phyloP scores from a whole-genome alignment of 2,329 filamentous ascomycete species.

The Colletotrichum tofieldiae region DNA sequence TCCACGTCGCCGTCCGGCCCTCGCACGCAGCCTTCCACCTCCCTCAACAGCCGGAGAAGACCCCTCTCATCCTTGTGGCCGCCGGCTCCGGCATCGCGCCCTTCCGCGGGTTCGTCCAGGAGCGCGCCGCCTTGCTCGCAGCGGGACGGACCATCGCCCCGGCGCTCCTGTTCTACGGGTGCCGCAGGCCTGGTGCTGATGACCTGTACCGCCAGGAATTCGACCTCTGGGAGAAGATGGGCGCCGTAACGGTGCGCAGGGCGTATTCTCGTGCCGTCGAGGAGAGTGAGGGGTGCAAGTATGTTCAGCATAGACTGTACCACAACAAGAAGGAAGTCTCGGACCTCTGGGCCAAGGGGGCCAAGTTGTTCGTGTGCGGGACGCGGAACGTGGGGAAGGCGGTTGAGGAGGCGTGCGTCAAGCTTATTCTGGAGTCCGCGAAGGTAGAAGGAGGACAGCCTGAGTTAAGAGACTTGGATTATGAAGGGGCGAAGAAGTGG shows the following conservation, averaged over 20 bases:
- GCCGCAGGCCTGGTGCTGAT: conserved; percentile 60
- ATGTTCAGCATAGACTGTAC: conserved; percentile 63
- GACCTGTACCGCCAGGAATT: conserved; percentile 62
- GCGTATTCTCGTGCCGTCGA: conserved; percentile 65
- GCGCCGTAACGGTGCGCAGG: conserved; percentile 69
- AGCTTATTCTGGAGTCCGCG: conserved; percentile 43
- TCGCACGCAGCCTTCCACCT: conserved; percentile 60
- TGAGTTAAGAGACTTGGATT: conserved; percentile 45
- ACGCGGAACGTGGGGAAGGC: conserved; percentile 60
- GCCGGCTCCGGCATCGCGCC: conserved; percentile 59
- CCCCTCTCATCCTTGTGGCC: conserved; percentile 60
- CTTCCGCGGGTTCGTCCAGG: conserved; percentile 45
- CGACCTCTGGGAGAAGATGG: conserved; percentile 63
- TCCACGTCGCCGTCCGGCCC: conserved; percentile 66
- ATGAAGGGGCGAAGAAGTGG: conserved; percentile 62
- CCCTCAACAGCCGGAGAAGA: conserved; percentile 53
- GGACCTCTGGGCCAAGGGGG: conserved; percentile 54
- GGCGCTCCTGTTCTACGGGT: conserved; percentile 67
- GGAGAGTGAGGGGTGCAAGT: conserved; percentile 62
- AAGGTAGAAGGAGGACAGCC: conserved; percentile 50
- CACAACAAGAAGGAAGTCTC: conserved; percentile 51
- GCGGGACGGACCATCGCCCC: conserved; percentile 55
- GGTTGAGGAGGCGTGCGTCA: conserved; percentile 53
- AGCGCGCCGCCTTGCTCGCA: conserved; percentile 57
- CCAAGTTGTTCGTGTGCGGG: conserved; percentile 75